Conservation (phyloP, 805 yeast species). For the Candida schatavii region DNA sequence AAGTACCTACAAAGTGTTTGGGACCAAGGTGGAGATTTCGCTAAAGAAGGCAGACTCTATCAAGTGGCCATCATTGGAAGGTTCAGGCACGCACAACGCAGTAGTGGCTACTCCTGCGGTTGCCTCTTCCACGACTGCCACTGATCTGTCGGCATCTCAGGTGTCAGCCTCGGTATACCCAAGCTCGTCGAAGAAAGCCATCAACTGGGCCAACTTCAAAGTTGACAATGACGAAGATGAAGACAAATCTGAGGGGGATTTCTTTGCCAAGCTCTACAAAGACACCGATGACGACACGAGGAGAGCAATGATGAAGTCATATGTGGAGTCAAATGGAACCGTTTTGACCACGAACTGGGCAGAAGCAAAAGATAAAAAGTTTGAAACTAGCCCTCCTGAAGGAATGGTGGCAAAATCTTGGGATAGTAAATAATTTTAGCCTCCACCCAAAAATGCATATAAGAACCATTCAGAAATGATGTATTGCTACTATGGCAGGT, state of each 20-base stretch:
- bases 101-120: conserved; percentile 5
- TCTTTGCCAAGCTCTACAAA: conserved; percentile 71
- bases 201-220: conserved; percentile 65
- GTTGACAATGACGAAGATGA: conserved; percentile 46
- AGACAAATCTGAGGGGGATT: conserved; percentile 54
- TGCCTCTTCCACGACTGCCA: conserved; percentile 9
- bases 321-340: conserved; percentile 90
- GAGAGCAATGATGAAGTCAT: conserved; percentile 97
- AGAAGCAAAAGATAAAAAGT: conserved; percentile 66
- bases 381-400: conserved; percentile 71
- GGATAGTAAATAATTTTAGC: too few species aligned
- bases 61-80: conserved; percentile 58
- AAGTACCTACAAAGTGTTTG: conserved; percentile 50
- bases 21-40: conserved; percentile 74
- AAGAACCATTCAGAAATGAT: too few species aligned
- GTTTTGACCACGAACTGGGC: conserved; percentile 91
- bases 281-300: conserved; percentile 83
- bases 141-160: conserved; percentile 8
- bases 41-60: conserved; percentile 43
- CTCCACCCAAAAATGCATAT: too few species aligned
- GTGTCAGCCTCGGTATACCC: conserved; percentile 47
- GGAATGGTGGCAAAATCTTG: conserved; percentile 63
- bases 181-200: conserved; percentile 56
- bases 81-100: conserved; percentile 8
- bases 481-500: too few species aligned